Evolutionary conservation across 2,329 filamentous ascomycete species (phyloP).

Genomic region (Colletotrichum sp.): DNA sequence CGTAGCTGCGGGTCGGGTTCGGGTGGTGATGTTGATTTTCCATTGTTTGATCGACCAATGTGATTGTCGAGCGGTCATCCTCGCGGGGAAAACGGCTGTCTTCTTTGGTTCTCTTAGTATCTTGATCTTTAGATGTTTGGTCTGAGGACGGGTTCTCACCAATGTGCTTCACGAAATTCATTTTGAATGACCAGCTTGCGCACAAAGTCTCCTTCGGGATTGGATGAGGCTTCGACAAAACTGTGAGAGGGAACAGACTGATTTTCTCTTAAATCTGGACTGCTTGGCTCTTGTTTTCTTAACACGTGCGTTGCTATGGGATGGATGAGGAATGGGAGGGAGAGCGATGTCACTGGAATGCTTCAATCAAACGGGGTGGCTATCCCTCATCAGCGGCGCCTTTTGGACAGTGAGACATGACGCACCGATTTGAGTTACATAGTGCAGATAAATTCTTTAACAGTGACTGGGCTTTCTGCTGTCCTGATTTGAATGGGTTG

Average conservation of each 20-base stretch:
- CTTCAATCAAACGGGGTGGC: background rate
- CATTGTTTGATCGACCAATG: background rate
- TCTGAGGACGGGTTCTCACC: background rate
- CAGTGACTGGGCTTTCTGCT: background rate
- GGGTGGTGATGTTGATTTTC: background rate
- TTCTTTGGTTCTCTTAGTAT: background rate
- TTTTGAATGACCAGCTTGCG: background rate
- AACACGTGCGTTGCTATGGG: conserved; percentile 2
- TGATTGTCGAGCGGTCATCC: background rate
- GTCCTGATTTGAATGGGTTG: background rate
- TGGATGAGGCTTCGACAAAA: background rate
- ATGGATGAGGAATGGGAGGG: background rate
- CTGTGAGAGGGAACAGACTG: background rate
- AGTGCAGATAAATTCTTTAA: background rate
- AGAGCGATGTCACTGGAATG: conserved; percentile 6
- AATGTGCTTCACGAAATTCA: background rate
- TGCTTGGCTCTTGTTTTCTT: background rate
- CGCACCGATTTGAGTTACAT: background rate
- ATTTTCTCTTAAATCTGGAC: background rate
- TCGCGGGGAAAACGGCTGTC: background rate
- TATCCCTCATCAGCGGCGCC: background rate
- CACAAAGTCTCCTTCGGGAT: background rate
- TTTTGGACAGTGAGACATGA: background rate
- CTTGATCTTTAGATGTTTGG: background rate
- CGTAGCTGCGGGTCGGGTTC: background rate